Percentiles rank a stretch among this genome's conserved stretches.
phyloP scores from a whole-genome alignment of 2,329 filamentous ascomycete species.

The Pseudocercospora fuligena region DNA sequence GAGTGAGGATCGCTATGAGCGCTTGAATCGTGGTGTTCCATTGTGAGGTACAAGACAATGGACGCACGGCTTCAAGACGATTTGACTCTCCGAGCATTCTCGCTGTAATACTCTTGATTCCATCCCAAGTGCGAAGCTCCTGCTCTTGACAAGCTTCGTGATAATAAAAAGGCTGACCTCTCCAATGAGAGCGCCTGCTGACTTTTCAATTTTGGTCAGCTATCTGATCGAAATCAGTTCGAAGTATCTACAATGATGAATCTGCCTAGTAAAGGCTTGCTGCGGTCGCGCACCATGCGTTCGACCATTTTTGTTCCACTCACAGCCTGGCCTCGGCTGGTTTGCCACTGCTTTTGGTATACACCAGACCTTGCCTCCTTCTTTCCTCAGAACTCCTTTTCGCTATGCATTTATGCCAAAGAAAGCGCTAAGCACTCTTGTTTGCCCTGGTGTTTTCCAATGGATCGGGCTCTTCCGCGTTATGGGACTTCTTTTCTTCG shows the following conservation, averaged over 20 bases:
- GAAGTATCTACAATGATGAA: conserved; percentile 4
- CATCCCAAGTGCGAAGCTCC: too few species aligned
- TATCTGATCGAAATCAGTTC: conserved; percentile 7
- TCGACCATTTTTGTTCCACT: background rate
- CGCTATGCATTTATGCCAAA: conserved; percentile 8
- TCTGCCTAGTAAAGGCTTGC: background rate
- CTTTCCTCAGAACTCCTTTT: background rate
- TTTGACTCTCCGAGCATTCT: too few species aligned
- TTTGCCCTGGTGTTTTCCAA: background rate
- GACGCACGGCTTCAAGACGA: too few species aligned
- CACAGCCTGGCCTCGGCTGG: background rate
- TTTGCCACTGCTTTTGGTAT: background rate
- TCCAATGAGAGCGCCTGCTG: conserved; percentile 1
- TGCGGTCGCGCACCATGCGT: background rate
- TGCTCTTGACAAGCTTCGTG: too few species aligned
- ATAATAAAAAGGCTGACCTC: conserved; percentile 1
- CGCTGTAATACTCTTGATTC: too few species aligned
- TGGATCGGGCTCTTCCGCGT: background rate
- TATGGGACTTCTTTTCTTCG: background rate
- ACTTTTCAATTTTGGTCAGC: background rate
- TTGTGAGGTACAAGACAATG: too few species aligned
- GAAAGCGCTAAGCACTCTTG: conserved; percentile 2
- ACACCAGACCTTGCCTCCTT: background rate
- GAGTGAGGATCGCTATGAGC: too few species aligned
- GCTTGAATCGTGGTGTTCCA: too few species aligned